Conservation (phyloP, 1,284 basidiomycete species). For the Moesziomyces globuligerus region DNA sequence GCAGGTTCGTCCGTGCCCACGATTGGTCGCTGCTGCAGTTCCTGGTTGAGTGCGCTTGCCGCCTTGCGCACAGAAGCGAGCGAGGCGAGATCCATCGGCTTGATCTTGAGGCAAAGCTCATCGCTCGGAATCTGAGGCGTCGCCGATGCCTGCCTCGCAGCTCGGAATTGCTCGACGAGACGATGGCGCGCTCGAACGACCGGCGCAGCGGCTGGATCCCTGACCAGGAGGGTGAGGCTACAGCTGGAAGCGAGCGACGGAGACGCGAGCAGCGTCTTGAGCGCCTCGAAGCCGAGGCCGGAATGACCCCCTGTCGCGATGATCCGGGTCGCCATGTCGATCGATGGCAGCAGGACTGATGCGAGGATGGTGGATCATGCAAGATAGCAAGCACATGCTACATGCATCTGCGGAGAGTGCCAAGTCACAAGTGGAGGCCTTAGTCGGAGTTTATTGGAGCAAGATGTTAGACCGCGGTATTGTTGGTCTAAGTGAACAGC, state of each 20-base stretch:
- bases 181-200: slow-evolving; percentile 9
- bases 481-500: no score
- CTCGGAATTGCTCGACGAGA: slow-evolving; percentile 10
- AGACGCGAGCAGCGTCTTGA: slow-evolving; percentile 38
- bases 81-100: slow-evolving; percentile 30
- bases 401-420: no score
- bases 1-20: neutral
- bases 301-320: slow-evolving; percentile 47
- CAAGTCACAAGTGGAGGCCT: no score
- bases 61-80: slow-evolving; percentile 36
- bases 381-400: no score
- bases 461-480: no score
- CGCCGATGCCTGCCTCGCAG: slow-evolving; percentile 1
- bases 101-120: slow-evolving; percentile 11
- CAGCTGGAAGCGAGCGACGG: slow-evolving; percentile 5
- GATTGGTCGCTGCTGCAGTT: slow-evolving; percentile 11
- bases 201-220: slow-evolving; percentile 12
- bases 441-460: no score
- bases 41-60: slow-evolving; percentile 18
- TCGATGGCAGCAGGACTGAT: no score
- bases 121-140: neutral
- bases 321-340: slow-evolving; percentile 27
- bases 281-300: slow-evolving; percentile 38
- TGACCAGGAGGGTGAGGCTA: slow-evolving; percentile 25
- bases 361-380: no score